Base-by-base conservation (phyloP, 2,329 filamentous ascomycete species). In the Pestalotiopsis sp. region DNA sequence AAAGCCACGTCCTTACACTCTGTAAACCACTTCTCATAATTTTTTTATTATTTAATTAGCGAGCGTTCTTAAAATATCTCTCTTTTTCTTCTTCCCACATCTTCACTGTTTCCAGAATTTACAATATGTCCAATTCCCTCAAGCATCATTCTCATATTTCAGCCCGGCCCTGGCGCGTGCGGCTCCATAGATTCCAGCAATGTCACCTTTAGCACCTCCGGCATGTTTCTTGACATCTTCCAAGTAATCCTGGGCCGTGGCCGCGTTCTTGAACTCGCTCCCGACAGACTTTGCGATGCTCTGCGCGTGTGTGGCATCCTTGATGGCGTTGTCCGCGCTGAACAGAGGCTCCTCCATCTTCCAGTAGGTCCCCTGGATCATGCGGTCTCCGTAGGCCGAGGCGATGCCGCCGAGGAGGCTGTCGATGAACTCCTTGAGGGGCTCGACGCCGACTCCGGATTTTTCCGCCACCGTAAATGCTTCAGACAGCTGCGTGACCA, bases 131-230 rank as follows among this genome's bases (percentile, higher is more conserved):
- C 7, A 39, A 17, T 62, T 39, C 4, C 27, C 31, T 76, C 63
- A 78, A 68, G 72, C 76, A 68, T 85, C 79, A 72, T 92, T 93
- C 76, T 93, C 92, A 80, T 90, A 97, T 67, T 89, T 86, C 74
- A 97, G 79, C 0, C 93, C 94, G 36, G 87, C 88, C 77, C 94
- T 91, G 81, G 91, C 83, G 74, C 94, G 88, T 67, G 92, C 90
- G 2, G 91, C 91, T 0, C 94, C 94, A 81, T 97, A 97, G 49
- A 97, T 91, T 12, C 88, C 91, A 2, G 93, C 91, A 77, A 97
- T 88, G 79, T 97, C 95, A 0, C 93, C 94, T 72, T 85, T 89
- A 59, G 87, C 85, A 0, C 93, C 93, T 62, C 84, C 82, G 70
- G 74, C 76, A 64, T 94, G 85, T 68, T 91, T 88, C 79, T 93